phyloP scores from a whole-genome alignment of 75 land plant species.

The Gnetum montanum region DNA sequence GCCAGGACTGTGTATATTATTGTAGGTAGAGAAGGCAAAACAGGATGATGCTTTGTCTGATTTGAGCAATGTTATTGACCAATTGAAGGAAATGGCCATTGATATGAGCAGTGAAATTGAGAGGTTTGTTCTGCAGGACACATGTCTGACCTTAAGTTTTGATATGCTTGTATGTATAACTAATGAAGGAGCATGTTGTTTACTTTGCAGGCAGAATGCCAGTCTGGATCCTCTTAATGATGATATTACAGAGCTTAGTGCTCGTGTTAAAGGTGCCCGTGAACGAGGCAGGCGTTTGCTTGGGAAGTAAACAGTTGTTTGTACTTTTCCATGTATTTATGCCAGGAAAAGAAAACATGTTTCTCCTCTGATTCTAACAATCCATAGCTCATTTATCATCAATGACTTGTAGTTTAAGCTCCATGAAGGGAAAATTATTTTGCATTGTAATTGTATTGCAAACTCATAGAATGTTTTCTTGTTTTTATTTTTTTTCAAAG shows the following conservation, averaged over 20 bases:
- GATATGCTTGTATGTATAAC: background rate
- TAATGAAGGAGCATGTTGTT: background rate
- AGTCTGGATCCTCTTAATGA: slow-evolving; percentile 41
- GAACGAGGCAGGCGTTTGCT: slow-evolving; percentile 52
- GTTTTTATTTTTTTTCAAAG: background rate
- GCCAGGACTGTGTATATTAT: background rate
- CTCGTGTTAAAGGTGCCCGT: slow-evolving; percentile 52
- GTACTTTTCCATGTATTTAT: background rate
- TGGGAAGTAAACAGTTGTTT: slow-evolving; percentile 26
- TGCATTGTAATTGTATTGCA: background rate
- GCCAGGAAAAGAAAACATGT: background rate
- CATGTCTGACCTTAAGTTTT: background rate
- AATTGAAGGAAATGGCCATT: slow-evolving; percentile 85
- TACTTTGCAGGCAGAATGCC: slow-evolving; percentile 48
- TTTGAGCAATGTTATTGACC: slow-evolving; percentile 67
- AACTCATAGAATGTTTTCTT: background rate
- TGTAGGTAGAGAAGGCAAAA: slow-evolving; percentile 65
- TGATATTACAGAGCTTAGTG: slow-evolving; percentile 52
- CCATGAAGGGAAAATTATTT: background rate
- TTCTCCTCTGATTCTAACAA: background rate
- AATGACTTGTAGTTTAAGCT: background rate
- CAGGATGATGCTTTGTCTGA: slow-evolving; percentile 88
- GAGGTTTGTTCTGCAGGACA: slow-evolving; percentile 29
- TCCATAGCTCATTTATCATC: background rate
- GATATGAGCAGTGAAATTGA: slow-evolving; percentile 89